Conservation (phyloP, 2,329 filamentous ascomycete genomes). For the Cercospora sesami region DNA sequence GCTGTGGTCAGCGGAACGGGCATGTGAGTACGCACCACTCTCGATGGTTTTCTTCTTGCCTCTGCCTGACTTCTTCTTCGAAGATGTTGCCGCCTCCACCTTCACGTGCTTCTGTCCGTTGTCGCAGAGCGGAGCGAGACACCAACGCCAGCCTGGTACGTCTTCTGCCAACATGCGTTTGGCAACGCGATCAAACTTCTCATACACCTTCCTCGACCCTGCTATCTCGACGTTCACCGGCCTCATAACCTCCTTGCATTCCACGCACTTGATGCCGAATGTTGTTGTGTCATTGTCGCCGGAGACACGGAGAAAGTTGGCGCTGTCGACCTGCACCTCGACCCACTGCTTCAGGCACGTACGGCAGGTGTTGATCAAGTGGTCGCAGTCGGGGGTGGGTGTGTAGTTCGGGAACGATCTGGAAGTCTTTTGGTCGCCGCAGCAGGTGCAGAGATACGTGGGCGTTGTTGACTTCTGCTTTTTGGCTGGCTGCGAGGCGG, state of each 20-base stretch:
- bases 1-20: background rate
- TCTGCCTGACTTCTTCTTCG: slow-evolving; percentile 7
- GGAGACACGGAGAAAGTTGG: slow-evolving; percentile 17
- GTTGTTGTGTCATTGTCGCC: slow-evolving; percentile 35
- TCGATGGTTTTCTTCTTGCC: slow-evolving; percentile 9
- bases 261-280: slow-evolving; percentile 53
- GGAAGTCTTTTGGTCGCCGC: slow-evolving; percentile 22
- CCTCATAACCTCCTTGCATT: slow-evolving; percentile 49
- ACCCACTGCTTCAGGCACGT: slow-evolving; percentile 43
- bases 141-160: slow-evolving; percentile 53
- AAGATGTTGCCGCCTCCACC: background rate
- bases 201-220: slow-evolving; percentile 46
- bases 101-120: slow-evolving; percentile 51
- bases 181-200: slow-evolving; percentile 39
- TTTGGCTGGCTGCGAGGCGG: background rate
- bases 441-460: slow-evolving; percentile 28
- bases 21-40: background rate
- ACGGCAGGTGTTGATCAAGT: slow-evolving; percentile 41
- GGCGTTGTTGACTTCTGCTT: slow-evolving; percentile 7
- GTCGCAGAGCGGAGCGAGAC: slow-evolving; percentile 51
- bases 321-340: slow-evolving; percentile 29
- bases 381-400: slow-evolving; percentile 40
- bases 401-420: slow-evolving; percentile 38
- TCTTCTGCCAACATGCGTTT: slow-evolving; percentile 31
- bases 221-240: slow-evolving; percentile 50